Evolutionary conservation across 805 yeast species (phyloP), one percentile per base, ranked within the genome.

Genomic region (Starmerella riodocensis): DNA sequence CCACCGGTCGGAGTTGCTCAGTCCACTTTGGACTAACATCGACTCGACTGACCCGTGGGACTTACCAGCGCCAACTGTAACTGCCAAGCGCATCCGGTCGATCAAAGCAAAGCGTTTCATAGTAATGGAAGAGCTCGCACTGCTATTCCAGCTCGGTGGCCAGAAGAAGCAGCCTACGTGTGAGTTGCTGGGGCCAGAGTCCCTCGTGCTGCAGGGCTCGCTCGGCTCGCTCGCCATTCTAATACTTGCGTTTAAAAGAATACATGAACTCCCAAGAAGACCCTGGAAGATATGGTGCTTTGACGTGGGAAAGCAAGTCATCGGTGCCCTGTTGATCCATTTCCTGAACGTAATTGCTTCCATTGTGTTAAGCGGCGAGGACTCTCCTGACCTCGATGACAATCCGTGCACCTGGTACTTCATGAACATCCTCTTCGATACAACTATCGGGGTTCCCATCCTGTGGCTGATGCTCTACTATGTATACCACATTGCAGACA

Each of bases 381-480:
- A 53, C 29, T 57, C 60, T 39, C 65, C 67, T 9, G 64, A 56
- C 40, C 46, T 58, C 20, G 56, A 60, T 27, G 72, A 69, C 35
- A 77, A 76, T 45, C 93, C 94, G 6, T 91, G 97, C 59, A 88
- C 83, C 50, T 91, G 95, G 91, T 88, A 91, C 62, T 88, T 88
- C 54, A 64, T 91, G 39, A 88, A 82, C 53, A 70, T 88, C 28
- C 67, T 88, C 22, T 71, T 88, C 55, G 98, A 88, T 58, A 86
- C 97, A 30, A 88, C 98, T 0, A 69, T 86, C 6, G 98, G 98
- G 0, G 88, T 88, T 2, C 93, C 93, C 6, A 71, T 88, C 2
- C 61, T 80, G 20, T 80, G 82, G 74, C 58, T 58, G 6, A 59
- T 64, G 19, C 65, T 86, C 22, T 51, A 49, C 49, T 48, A 49